Base-by-base conservation (phyloP, 495 filamentous ascomycete genomes). In the Delitschia confertaspora region DNA sequence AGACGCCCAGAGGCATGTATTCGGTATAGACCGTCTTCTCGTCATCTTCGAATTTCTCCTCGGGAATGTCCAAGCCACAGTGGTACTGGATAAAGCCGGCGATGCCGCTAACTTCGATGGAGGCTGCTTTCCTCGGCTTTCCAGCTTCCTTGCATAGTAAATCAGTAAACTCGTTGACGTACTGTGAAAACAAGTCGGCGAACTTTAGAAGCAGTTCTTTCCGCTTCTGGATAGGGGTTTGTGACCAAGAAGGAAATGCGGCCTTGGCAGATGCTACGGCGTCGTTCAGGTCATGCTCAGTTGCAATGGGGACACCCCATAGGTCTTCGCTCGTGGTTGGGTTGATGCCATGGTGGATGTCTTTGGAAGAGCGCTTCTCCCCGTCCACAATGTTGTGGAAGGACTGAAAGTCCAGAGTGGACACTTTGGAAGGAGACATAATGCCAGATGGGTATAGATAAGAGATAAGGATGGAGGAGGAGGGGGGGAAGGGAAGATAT, bases 111-210 rank as follows among this genome's bases (percentile, higher is more conserved):
- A 52, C 37, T 26, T 55, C 55, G 3, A 47, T 47, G 29, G 16
- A 18, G 32, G 20, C n/a, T 10, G n/a, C 10, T 51, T 61, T 24
- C 37, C 64, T 58, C 53, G 75, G 74, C 56, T 82, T 80, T 35
- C 78, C 78, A 14, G 70, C 66, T 53, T 82, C 78, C 39, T 64
- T 62, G 14, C 65, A 70, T 14, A 82, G 59, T 6, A 78, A 61
- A 10, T 64, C 54, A 8, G 66, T 65, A 43, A 79, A 67, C 2
- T 65, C 63, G 2, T 69, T 64, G 6, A 48, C 43, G 50, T 77
- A 60, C 4, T 47, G 56, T 11, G 64, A 53, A 23, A 75, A 60
- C 6, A 64, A 63, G 35, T 73, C 69, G 29, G 69, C 70, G 33
- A 75, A 72, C 44, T 74, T 74, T 31, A 61, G 39, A 3, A 84